phyloP scores from a whole-genome alignment of 169 alveolate genomes.

The Perkinsus chesapeaki region DNA sequence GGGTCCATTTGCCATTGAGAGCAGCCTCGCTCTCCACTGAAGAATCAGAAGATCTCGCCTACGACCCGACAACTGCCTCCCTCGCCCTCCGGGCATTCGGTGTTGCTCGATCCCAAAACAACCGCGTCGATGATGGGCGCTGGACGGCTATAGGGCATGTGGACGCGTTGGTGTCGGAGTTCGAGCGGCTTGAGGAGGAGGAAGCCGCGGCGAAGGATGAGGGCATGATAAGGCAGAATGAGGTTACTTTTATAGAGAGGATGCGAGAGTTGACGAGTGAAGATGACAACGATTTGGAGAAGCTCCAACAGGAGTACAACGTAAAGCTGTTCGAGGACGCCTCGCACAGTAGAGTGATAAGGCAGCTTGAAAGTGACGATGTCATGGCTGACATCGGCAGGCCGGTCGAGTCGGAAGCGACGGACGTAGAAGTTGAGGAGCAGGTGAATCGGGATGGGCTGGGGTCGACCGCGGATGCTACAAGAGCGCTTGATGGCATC shows the following conservation, averaged over 20 bases:
- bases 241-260: not conserved
- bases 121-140: not conserved
- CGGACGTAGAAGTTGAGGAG: not conserved
- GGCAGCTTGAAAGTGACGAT: not conserved
- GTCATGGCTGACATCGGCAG: not conserved
- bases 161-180: not conserved
- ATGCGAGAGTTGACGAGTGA: not conserved
- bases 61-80: not conserved
- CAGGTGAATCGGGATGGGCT: not conserved
- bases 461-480: not conserved
- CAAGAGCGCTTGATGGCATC: not conserved
- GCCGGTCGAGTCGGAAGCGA: not conserved
- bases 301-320: not conserved
- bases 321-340: conserved; percentile 1
- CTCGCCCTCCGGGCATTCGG: not conserved
- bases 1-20: not conserved
- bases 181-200: not conserved
- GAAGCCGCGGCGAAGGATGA: not conserved
- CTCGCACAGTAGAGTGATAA: not conserved
- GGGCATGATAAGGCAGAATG: not conserved
- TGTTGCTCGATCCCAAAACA: not conserved
- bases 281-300: not conserved
- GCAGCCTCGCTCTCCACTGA: not conserved
- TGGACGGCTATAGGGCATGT: not conserved
- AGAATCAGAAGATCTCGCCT: not conserved